Conservation (phyloP, 306 rosid genomes). For the Pueraria montana region DNA sequence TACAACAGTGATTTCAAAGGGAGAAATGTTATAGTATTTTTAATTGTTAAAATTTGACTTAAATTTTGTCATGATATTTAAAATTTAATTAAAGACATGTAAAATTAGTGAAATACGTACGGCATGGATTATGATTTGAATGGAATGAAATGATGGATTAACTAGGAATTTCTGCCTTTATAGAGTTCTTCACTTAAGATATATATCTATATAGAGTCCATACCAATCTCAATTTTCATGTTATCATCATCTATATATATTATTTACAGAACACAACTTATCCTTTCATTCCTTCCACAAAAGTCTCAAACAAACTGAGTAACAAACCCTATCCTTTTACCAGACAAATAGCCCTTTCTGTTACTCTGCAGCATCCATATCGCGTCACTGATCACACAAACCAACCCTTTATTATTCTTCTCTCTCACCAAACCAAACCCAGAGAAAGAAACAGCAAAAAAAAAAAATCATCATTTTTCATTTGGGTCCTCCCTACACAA, state of each 20-base stretch:
- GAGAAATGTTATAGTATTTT: too few relatives aligned
- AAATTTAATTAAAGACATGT: background rate
- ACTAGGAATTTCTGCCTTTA: background rate
- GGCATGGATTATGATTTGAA: background rate
- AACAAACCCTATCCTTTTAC: slow-evolving; percentile 18
- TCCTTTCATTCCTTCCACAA: background rate
- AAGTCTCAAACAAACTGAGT: slow-evolving; percentile 1
- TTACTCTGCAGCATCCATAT: background rate
- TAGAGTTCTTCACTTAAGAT: background rate
- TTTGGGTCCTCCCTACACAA: background rate
- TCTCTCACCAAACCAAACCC: background rate
- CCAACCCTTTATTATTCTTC: background rate
- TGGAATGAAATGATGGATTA: background rate
- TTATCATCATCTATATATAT: background rate
- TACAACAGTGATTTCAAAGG: too few relatives aligned
- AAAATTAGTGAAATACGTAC: background rate
- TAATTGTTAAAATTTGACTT: background rate
- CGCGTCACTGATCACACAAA: background rate
- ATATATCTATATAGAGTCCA: too few relatives aligned
- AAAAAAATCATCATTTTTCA: background rate
- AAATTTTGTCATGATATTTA: background rate
- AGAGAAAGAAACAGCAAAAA: background rate
- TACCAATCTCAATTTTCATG: background rate
- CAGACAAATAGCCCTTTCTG: background rate
- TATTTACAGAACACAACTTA: background rate